These are phyloP conservation scores for Seminavis robusta DNA, from an alignment of 108 stramenopile species.

Conservation along the genomic window DNA sequence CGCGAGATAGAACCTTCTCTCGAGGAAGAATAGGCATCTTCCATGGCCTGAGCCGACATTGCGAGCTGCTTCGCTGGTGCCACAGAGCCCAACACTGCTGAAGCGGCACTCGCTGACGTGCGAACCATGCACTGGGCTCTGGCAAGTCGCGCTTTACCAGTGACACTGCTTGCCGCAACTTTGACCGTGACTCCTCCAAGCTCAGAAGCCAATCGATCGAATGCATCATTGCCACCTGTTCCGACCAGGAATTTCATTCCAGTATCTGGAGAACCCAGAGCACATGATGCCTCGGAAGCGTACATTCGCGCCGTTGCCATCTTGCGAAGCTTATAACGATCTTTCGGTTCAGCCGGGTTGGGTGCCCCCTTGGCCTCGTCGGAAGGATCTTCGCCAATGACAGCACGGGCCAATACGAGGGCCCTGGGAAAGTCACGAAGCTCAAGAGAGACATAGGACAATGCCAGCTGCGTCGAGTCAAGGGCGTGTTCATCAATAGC, in stretches of 20 bases:
- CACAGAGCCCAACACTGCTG: conserved; percentile 27
- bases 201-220: conserved; percentile 48
- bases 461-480: conserved; percentile 30
- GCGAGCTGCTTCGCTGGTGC: conserved; percentile 49
- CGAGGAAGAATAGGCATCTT: background rate
- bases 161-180: background rate
- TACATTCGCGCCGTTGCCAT: conserved; percentile 62
- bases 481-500: conserved; percentile 9
- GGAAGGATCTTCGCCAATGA: background rate
- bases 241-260: conserved; percentile 50
- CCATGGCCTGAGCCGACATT: conserved; percentile 52
- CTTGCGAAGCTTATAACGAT: conserved; percentile 5
- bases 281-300: conserved; percentile 56
- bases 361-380: background rate
- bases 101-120: conserved; percentile 31
- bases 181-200: conserved; percentile 13
- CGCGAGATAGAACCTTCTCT: conserved; percentile 15
- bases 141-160: conserved; percentile 23
- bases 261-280: conserved; percentile 32
- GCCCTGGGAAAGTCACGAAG: conserved; percentile 37
- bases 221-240: conserved; percentile 38
- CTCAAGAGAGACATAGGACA: conserved; percentile 59
- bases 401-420: conserved; percentile 11
- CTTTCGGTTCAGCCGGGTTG: background rate
- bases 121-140: conserved; percentile 51